phyloP scores from a whole-genome alignment of 805 yeast genomes.

The Maudiozyma pseudohumilis region DNA sequence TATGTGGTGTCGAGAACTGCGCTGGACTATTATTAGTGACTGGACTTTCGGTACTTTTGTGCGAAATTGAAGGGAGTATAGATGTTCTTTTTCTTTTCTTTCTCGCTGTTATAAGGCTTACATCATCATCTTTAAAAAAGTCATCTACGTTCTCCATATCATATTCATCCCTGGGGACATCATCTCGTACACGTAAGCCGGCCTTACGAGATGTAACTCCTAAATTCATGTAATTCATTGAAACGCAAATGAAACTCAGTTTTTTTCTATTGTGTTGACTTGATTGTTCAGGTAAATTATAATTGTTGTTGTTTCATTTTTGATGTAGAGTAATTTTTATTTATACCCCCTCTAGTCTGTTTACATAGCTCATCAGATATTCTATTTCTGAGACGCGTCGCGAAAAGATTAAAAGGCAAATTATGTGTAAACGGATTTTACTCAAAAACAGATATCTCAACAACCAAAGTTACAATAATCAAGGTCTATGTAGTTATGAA shows the following conservation, averaged over 20 bases:
- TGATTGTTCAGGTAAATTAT: too few relatives aligned
- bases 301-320: too few relatives aligned
- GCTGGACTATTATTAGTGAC: neutral
- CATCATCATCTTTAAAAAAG: slow-evolving; percentile 49
- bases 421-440: too few relatives aligned
- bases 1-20: slow-evolving; percentile 8
- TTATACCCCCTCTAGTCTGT: too few relatives aligned
- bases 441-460: too few relatives aligned
- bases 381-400: too few relatives aligned
- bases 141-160: slow-evolving; percentile 39
- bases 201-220: slow-evolving; percentile 60
- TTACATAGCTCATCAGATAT: too few relatives aligned
- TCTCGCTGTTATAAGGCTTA: slow-evolving; percentile 6
- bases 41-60: too few relatives aligned
- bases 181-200: slow-evolving; percentile 30
- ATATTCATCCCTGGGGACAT: slow-evolving; percentile 12
- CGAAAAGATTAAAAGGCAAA: too few relatives aligned
- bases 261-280: too few relatives aligned
- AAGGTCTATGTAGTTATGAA: neutral
- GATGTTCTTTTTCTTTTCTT: slow-evolving; percentile 19
- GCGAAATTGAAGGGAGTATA: slow-evolving; percentile 9
- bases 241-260: too few relatives aligned
- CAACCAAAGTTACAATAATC: neutral
- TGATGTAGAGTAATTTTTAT: too few relatives aligned
- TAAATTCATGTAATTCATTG: slow-evolving; percentile 37